Conservation (phyloP, 441 rosid genomes). For the Erysimum cheiri region DNA sequence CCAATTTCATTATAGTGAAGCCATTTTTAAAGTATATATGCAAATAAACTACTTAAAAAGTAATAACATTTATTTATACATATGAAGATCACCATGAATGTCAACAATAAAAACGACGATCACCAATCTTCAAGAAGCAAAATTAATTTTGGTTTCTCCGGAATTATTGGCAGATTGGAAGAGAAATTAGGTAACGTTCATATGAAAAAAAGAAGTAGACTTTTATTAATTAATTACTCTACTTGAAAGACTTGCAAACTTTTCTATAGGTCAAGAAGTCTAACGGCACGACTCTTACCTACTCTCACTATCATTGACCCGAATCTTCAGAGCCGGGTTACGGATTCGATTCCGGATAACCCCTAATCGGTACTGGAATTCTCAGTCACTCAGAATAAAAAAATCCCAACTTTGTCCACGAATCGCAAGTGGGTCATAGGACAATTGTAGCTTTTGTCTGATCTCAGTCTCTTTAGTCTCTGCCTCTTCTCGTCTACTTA, state of each 20-base stretch:
- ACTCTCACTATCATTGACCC: constrained; percentile 5
- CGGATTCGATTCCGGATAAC: constrained; percentile 14
- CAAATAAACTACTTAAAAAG: not conserved
- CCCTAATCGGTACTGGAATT: not conserved
- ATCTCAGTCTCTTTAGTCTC: constrained; percentile 16
- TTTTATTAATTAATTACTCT: not conserved
- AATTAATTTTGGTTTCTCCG: constrained; percentile 17
- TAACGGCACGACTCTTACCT: constrained; percentile 7
- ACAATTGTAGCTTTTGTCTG: constrained; percentile 28
- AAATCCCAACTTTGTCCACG: constrained; percentile 8
- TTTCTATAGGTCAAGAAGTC: constrained; percentile 4
- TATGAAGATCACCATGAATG: not conserved
- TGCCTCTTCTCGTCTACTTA: not conserved
- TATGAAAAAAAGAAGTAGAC: not conserved
- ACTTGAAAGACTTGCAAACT: not conserved
- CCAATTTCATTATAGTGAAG: not conserved
- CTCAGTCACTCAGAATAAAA: not conserved
- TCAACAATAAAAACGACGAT: not conserved
- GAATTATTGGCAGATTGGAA: not conserved
- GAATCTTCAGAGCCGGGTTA: constrained; percentile 4
- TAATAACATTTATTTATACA: not conserved
- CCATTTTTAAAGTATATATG: not conserved
- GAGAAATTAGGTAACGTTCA: not conserved
- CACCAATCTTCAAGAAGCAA: not conserved
- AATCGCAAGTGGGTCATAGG: constrained; percentile 24